Evolutionary conservation across 345 rosid genomes (phyloP).

Genomic region (Durio zibethinus): DNA sequence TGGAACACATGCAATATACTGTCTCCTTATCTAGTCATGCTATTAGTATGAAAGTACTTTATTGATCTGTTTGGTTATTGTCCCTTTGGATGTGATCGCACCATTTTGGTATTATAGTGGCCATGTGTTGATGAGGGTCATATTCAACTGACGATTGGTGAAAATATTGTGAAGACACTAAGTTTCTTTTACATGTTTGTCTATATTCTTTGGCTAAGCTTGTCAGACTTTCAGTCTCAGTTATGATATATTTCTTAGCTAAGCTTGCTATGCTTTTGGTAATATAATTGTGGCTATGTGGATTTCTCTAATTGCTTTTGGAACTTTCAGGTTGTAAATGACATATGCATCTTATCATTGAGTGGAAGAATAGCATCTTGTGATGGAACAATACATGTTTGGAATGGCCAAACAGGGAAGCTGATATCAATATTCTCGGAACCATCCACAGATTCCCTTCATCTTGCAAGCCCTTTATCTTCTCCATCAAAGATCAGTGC

Average conservation of each 20-base stretch:
- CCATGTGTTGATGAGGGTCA: not conserved
- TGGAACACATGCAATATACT: not conserved
- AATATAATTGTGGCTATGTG: constrained; percentile 13
- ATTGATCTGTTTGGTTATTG: not conserved
- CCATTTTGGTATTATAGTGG: not conserved
- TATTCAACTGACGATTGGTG: not conserved
- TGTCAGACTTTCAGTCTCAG: not conserved
- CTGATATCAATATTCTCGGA: constrained; percentile 65
- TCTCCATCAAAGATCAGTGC: constrained; percentile 40
- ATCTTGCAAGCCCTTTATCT: constrained; percentile 41
- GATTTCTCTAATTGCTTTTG: constrained; percentile 30
- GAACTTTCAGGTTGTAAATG: constrained; percentile 73
- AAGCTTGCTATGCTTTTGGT: not conserved
- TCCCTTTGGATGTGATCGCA: not conserved
- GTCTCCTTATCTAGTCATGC: not conserved
- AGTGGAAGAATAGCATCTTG: constrained; percentile 89
- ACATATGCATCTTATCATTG: constrained; percentile 62
- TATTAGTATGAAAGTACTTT: not conserved
- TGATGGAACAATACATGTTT: constrained; percentile 92
- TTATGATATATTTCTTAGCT: not conserved
- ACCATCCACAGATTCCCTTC: constrained; percentile 49
- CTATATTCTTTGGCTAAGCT: constrained; percentile 13
- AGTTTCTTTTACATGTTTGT: not conserved
- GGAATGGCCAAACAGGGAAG: constrained; percentile 85
- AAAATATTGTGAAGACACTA: not conserved